Evolutionary conservation across 768 basidiomycete species (phyloP).

Genomic region (Amanita phalloides): DNA sequence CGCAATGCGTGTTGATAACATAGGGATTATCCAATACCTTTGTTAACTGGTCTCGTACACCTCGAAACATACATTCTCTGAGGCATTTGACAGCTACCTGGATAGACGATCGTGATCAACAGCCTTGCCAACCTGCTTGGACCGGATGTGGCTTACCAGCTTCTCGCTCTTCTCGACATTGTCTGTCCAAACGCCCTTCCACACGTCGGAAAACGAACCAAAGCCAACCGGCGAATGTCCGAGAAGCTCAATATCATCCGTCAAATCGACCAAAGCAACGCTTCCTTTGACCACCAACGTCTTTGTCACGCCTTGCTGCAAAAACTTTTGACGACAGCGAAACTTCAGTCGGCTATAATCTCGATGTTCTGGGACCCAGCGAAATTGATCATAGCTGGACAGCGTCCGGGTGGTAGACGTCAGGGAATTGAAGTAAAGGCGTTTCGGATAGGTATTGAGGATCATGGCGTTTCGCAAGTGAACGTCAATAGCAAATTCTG

Average conservation of each 20-base stretch:
- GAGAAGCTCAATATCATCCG: slow-evolving; percentile 39
- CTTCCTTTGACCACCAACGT: slow-evolving; percentile 41
- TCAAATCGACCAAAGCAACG: slow-evolving; percentile 40
- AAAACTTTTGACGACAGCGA: slow-evolving; percentile 45
- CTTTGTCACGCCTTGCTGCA: slow-evolving; percentile 46
- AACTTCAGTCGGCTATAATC: slow-evolving; percentile 47
- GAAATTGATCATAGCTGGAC: slow-evolving; percentile 10
- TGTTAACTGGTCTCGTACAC: slow-evolving; percentile 41
- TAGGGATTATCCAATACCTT: slow-evolving; percentile 15
- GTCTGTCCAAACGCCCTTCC: slow-evolving; percentile 48
- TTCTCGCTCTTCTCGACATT: slow-evolving; percentile 26
- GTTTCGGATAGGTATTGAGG: slow-evolving; percentile 39
- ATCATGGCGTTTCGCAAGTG: slow-evolving; percentile 50
- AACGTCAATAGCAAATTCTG: slow-evolving; percentile 42
- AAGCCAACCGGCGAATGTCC: slow-evolving; percentile 37
- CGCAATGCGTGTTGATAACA: not conserved
- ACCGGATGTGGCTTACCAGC: slow-evolving; percentile 14
- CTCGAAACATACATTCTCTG: slow-evolving; percentile 38
- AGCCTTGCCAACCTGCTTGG: not conserved
- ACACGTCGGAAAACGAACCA: slow-evolving; percentile 52
- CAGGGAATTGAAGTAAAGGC: slow-evolving; percentile 45
- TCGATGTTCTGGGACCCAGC: slow-evolving; percentile 39
- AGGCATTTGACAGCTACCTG: slow-evolving; percentile 52
- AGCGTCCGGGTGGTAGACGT: slow-evolving; percentile 36
- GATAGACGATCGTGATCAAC: not conserved